Base-by-base conservation (phyloP, 345 rosid species). In the Melaleuca alternifolia region DNA sequence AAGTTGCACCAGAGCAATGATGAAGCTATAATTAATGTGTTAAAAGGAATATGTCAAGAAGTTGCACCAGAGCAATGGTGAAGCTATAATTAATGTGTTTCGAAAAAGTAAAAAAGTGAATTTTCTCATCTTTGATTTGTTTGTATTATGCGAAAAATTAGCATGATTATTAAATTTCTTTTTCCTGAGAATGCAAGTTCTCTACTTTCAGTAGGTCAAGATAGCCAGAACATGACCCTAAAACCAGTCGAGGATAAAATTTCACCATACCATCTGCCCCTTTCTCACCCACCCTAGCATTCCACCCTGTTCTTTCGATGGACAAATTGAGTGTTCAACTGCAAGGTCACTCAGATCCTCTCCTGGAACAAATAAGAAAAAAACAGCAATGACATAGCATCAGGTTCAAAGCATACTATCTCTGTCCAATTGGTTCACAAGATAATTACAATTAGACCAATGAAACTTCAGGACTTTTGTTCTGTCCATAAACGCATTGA, bases 311-410 rank as follows among this genome's bases (percentile, higher is more conserved):
- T 90, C 86, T 87, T 94, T 96, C 87, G 99, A 95, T 76, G 96
- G 99, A 89, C 99, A 96, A 53, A 94, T 90, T 11, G 98, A 96
- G 92, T 93, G 89, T 83, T 95, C 97, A 48, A 89, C 93, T 1
- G 98, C 98, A 86, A 97, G 98, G 85, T 97, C 98, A 89, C 96
- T 92, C 92, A 97, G 90, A 90, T 95, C 99, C 92, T 94, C 99
- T 85, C 99, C 99, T 97, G 85, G 92, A 90, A 23, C 82, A 57
- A 85, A 76, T 46, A 88, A 88, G 20, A 84, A 30, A 3, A 3
- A 62, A 41, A 89, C 20, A 85, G 44, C 50, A 84, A 87, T 8
- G 85, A 44, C 85, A 84, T 33, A 84, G 37, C 62, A 51, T 51
- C 33, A 86, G 46, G 75, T 54, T 84, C 37, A 16, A 50, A 50